Base-by-base conservation (phyloP, 257 asterid genomes). In the Paulownia fortunei region DNA sequence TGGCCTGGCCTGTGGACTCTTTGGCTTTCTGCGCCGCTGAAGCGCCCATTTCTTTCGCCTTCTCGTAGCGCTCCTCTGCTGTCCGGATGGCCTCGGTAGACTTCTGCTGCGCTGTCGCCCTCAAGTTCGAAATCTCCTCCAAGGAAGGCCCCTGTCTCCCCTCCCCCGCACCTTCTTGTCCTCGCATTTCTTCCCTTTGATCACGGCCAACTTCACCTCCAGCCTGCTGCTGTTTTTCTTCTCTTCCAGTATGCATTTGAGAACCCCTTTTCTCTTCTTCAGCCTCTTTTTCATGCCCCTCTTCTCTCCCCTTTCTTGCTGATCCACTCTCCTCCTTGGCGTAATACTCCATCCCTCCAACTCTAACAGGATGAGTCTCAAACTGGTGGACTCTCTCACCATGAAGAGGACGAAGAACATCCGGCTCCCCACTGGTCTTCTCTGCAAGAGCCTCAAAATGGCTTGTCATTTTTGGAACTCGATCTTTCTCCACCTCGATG, bases 51-150 rank as follows among this genome's bases (percentile, higher is more conserved):
- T 71, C 76, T 58, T 83, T 88, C 0, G 86, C 85, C 58, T 71
- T 80, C 56, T 86, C 63, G 12, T 56, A 86, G 0, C 90, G 82
- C 63, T 88, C 84, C 41, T 84, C 88, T 0, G 95, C 91, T 0
- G 89, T 89, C 18, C 87, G 73, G 39, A 89, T 82, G 0, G 94
- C 86, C 10, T 89, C 90, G 55, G 55, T 65, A 0, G 94, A 89
- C 0, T 86, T 91, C 84, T 91, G 91, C 51, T 92, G 98, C 6
- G 97, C 98, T 3, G 76, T 39, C 19, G 74, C 85, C 75, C 97
- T 86, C 67, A 83, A 30, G 1, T 79, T 78, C 0, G 90, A 78
- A 2, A 89, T 72, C 79, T 92, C 97, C 65, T 92, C 96, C 81
- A 92, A 42, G 0, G 96, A 83, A 0, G 79, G 80, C 36, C 16